Conservation (phyloP, 192 early-diverging fungal genomes). For the Umbelopsis isabellina region DNA sequence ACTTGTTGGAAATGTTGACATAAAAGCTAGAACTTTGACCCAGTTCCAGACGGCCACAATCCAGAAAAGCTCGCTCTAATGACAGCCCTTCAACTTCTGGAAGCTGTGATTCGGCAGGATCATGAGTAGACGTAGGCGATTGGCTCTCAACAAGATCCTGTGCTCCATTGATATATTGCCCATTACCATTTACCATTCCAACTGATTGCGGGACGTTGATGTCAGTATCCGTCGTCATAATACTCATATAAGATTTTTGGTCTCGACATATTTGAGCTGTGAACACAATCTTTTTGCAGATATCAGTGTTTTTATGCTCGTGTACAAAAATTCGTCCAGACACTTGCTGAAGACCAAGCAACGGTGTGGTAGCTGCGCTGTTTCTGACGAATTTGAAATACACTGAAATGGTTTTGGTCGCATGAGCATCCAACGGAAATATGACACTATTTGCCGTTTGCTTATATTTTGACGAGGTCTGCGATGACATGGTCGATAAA, state of each 20-base stretch:
- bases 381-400: constrained; percentile 55
- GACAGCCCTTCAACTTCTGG: constrained; percentile 33
- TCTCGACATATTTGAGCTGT: constrained; percentile 57
- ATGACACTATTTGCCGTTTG: constrained; percentile 64
- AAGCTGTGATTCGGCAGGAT: not conserved
- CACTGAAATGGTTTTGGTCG: constrained; percentile 67
- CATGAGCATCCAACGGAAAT: constrained; percentile 68
- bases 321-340: constrained; percentile 69
- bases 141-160: not conserved
- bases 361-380: constrained; percentile 24
- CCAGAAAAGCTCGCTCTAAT: constrained; percentile 49
- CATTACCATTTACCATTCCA: not conserved
- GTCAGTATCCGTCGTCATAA: not conserved
- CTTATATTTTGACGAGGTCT: constrained; percentile 51
- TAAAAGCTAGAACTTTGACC: constrained; percentile 53
- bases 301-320: constrained; percentile 85
- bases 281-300: constrained; percentile 69
- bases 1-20: constrained; percentile 52
- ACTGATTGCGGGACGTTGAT: no score
- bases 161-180: not conserved
- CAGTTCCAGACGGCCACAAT: constrained; percentile 55
- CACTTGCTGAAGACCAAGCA: constrained; percentile 29
- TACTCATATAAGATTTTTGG: constrained; percentile 32
- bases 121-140: not conserved
- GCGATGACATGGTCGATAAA: not conserved